Base-by-base conservation (phyloP, 2,329 filamentous ascomycete genomes). In the Mycocentrospora acerina region DNA sequence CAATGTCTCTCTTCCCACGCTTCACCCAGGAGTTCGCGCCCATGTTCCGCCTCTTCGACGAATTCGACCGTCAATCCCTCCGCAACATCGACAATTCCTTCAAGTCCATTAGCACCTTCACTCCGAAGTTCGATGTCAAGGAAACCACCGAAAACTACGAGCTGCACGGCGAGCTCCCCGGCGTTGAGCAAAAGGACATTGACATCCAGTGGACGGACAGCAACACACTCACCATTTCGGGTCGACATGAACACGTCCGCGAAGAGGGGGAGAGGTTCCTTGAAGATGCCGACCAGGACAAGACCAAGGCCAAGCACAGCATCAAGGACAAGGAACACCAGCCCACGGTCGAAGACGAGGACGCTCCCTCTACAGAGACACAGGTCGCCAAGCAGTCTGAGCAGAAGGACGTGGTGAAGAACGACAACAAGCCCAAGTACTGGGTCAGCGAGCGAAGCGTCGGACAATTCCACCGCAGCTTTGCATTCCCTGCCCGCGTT, bases 121-220 rank as follows among this genome's bases (percentile, higher is more conserved):
- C 80, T 41, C 88, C 87, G 37, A 85, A 82, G 68, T 91, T 91
- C 60, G 87, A 91, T 57, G 76, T 90, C 46, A 83, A 80, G 64
- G 88, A 93, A 71, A 79, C 78, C 10, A 77, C 78, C 44, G 69
- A 80, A 5, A 65, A 73, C 48, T 91, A 89, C 62, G 83, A 91
- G 68, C 82, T 91, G 14, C 81, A 90, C 56, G 88, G 87, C 57
- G 87, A 91, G 68, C 80, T 91, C 5, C 83, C 87, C 0, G 88
- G 88, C 38, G 74, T 90, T 54, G 78, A 79, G 47, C 86, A 88
- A 70, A 81, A 87, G 55, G 75, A 90, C 58, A 73, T 93, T 59
- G 73, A 78, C 62, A 86, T 91, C 61, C 86, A 91, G 61, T 91
- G 90, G 75, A 83, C 81, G 42, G 86, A 91, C 62, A 74, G 78